Conservation (phyloP, 768 basidiomycete species). For the Hygrocybe coccinea region DNA sequence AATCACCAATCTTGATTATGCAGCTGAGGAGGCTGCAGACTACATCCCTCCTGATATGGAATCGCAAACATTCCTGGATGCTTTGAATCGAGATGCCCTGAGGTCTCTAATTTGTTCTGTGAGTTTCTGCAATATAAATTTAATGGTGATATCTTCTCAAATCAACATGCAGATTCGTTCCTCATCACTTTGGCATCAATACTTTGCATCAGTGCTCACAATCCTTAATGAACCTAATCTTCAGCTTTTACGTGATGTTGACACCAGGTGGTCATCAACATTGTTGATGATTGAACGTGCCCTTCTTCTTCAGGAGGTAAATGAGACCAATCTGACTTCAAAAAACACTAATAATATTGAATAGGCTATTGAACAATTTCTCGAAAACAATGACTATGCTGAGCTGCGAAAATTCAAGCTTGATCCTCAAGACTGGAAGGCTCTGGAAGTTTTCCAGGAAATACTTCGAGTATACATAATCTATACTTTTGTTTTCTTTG, state of each 20-base stretch:
- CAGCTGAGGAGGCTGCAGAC: constrained; percentile 1
- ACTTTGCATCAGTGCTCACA: constrained; percentile 18
- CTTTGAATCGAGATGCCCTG: constrained; percentile 13
- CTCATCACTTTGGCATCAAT: constrained; percentile 22
- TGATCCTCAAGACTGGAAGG: constrained; percentile 22
- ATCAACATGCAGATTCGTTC: constrained; percentile 15
- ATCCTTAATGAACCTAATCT: constrained; percentile 9
- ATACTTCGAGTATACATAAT: constrained; percentile 25
- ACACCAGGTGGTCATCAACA: constrained; percentile 28
- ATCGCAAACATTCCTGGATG: too few species aligned
- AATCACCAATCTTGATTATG: constrained; percentile 19
- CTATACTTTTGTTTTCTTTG: neutral
- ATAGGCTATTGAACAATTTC: constrained; percentile 25
- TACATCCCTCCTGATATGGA: constrained; percentile 1
- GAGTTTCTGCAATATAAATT: constrained; percentile 1
- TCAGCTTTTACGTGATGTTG: constrained; percentile 25
- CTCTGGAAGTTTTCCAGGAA: constrained; percentile 16
- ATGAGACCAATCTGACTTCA: constrained; percentile 7
- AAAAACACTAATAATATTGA: constrained; percentile 2
- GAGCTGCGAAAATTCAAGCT: constrained; percentile 24
- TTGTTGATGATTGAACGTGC: constrained; percentile 27
- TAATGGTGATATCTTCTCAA: constrained; percentile 2
- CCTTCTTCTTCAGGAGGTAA: constrained; percentile 22
- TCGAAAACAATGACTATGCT: constrained; percentile 16
- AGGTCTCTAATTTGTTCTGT: constrained; percentile 22